A percentile compares a stretch with the other conserved stretches of the same genome.
phyloP scores from a whole-genome alignment of 495 filamentous ascomycete genomes.

The Barbatosphaeria neglecta region DNA sequence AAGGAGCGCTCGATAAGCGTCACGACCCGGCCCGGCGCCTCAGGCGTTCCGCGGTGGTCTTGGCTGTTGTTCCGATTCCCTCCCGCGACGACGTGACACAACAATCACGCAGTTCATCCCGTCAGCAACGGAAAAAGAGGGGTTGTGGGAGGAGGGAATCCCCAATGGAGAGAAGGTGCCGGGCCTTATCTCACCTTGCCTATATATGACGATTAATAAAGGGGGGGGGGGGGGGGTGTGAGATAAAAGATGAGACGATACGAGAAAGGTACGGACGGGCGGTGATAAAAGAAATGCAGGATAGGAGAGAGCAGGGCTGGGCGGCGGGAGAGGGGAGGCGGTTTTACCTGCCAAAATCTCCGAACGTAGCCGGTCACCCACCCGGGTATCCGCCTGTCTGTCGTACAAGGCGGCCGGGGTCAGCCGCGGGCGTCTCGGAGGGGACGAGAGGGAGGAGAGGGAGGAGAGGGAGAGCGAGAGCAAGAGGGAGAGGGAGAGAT shows the following conservation, averaged over 20 bases:
- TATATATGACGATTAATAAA: conserved; percentile 13
- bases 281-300: neutral
- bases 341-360: conserved; percentile 86
- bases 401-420: neutral
- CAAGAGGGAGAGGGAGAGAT: neutral
- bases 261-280: neutral
- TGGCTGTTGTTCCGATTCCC: too few relatives aligned
- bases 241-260: neutral
- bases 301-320: conserved; percentile 1
- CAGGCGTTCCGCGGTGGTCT: conserved; percentile 88
- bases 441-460: neutral
- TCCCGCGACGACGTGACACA: too few relatives aligned
- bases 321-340: neutral
- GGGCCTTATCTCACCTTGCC: conserved; percentile 39
- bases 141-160: neutral
- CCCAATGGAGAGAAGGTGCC: neutral
- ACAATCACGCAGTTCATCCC: too few relatives aligned
- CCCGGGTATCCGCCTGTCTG: conserved; percentile 77
- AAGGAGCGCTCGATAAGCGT: conserved; percentile 75
- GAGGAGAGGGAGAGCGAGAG: neutral
- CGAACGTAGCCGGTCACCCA: conserved; percentile 92
- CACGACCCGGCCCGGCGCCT: conserved; percentile 79
- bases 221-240: neutral
- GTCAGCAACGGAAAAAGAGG: too few relatives aligned
- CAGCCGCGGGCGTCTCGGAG: neutral